phyloP scores from a whole-genome alignment of 495 filamentous ascomycete species.

The Ramalina intermedia region DNA sequence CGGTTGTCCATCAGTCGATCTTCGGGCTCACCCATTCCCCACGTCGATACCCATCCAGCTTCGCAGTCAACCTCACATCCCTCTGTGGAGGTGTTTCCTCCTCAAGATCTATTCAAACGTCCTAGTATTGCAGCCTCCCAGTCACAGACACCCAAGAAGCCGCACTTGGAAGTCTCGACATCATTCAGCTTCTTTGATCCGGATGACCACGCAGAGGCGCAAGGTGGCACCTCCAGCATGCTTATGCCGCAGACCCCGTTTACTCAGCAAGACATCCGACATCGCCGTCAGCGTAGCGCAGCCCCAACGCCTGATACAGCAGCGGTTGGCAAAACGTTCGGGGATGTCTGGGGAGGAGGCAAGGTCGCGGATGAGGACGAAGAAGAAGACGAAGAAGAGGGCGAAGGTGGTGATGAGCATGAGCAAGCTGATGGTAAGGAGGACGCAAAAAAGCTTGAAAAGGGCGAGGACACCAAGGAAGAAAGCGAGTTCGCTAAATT shows the following conservation, averaged over 20 bases:
- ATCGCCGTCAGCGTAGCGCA: conserved; percentile 59
- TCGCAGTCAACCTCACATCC: conserved; percentile 9
- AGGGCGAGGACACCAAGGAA: conserved; percentile 15
- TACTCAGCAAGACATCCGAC: conserved; percentile 60
- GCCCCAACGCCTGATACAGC: conserved; percentile 92
- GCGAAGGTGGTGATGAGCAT: conserved; percentile 23
- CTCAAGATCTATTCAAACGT: conserved; percentile 82
- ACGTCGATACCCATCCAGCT: not conserved
- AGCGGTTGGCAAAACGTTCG: conserved; percentile 29
- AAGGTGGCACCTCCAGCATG: not conserved
- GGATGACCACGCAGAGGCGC: conserved; percentile 27
- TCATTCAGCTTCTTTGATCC: conserved; percentile 51
- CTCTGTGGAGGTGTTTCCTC: conserved; percentile 53
- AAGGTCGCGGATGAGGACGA: conserved; percentile 16
- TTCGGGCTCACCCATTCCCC: conserved; percentile 8
- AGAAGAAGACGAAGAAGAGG: conserved; percentile 17
- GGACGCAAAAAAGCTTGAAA: too few species aligned
- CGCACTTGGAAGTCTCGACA: conserved; percentile 30
- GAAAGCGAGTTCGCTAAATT: conserved; percentile 69
- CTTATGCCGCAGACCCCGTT: conserved; percentile 64
- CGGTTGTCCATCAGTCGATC: conserved; percentile 12
- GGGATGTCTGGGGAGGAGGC: conserved; percentile 5
- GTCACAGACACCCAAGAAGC: conserved; percentile 21
- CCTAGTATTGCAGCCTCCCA: conserved; percentile 28
- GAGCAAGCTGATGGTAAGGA: conserved; percentile 13